Percentiles rank a stretch among this genome's conserved stretches.
Evolutionary conservation across 1,284 basidiomycete species (phyloP).

Genomic region (Leccinum olivaceoglutinosum): DNA sequence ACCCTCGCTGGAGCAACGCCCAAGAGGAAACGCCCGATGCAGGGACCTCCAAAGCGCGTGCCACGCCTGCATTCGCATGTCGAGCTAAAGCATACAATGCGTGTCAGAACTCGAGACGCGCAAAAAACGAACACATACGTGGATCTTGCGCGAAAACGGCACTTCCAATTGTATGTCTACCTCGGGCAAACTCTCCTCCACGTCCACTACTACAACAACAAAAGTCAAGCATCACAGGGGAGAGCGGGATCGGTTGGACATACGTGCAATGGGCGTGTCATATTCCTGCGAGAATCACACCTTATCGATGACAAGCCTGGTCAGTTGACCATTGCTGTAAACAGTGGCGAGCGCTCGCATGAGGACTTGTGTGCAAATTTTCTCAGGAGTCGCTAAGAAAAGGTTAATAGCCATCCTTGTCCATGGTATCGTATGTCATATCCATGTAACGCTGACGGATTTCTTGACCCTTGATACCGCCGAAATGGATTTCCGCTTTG

Average conservation of each 20-base stretch:
- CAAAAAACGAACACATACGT: conserved; percentile 34
- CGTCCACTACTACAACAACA: conserved; percentile 17
- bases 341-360: too few species aligned
- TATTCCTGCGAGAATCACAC: too few species aligned
- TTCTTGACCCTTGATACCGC: conserved; percentile 96
- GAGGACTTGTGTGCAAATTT: too few species aligned
- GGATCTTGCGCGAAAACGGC: conserved; percentile 57
- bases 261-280: conserved; percentile 7
- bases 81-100: conserved; percentile 13
- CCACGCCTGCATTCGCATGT: conserved; percentile 32
- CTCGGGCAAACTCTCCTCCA: conserved; percentile 34
- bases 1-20: background rate
- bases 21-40: conserved; percentile 29
- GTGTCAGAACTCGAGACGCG: background rate
- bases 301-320: too few species aligned
- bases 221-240: background rate
- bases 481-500: conserved; percentile 97
- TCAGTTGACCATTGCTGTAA: too few species aligned
- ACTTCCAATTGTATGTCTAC: conserved; percentile 48
- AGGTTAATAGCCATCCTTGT: conserved; percentile 68
- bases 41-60: conserved; percentile 30
- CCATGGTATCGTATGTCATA: conserved; percentile 96
- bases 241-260: background rate
- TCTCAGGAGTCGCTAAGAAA: too few species aligned
- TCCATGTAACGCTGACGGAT: conserved; percentile 99